Percentiles rank a stretch among this genome's conserved stretches.
phyloP scores from a whole-genome alignment of 805 yeast species.

The Schizosaccharomyces octosporus region DNA sequence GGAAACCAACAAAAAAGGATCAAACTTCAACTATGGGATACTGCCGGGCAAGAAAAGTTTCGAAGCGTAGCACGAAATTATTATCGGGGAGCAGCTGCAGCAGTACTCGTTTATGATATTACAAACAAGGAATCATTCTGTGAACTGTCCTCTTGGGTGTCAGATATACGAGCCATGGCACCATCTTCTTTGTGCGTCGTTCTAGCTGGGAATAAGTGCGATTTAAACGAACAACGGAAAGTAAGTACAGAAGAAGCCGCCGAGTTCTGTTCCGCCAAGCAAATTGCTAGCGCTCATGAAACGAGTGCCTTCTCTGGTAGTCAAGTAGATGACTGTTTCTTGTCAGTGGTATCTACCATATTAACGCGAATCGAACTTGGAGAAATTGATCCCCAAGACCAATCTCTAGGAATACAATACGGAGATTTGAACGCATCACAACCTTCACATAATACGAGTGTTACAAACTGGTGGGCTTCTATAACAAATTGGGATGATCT shows the following conservation, averaged over 20 bases:
- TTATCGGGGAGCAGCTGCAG: slow-evolving; percentile 89
- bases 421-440: slow-evolving; percentile 19
- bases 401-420: slow-evolving; percentile 25
- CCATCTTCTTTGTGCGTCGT: slow-evolving; percentile 65
- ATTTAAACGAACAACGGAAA: slow-evolving; percentile 22
- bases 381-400: slow-evolving; percentile 22
- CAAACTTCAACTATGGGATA: slow-evolving; percentile 67
- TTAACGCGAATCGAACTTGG: slow-evolving; percentile 26
- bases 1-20: slow-evolving; percentile 9
- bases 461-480: background rate
- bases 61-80: slow-evolving; percentile 85
- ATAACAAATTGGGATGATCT: background rate
- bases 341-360: slow-evolving; percentile 18
- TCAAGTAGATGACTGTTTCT: slow-evolving; percentile 21
- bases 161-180: slow-evolving; percentile 72
- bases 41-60: slow-evolving; percentile 70
- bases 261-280: slow-evolving; percentile 14
- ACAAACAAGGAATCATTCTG: slow-evolving; percentile 68
- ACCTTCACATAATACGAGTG: background rate
- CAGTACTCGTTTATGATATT: slow-evolving; percentile 71
- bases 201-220: slow-evolving; percentile 76
- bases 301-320: slow-evolving; percentile 21
- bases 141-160: slow-evolving; percentile 65
- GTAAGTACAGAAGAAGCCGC: slow-evolving; percentile 16
- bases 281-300: slow-evolving; percentile 17